These are phyloP conservation scores for Stygiomarasmius scandens DNA, from an alignment of 1,284 basidiomycete genomes.

Conservation along the genomic window DNA sequence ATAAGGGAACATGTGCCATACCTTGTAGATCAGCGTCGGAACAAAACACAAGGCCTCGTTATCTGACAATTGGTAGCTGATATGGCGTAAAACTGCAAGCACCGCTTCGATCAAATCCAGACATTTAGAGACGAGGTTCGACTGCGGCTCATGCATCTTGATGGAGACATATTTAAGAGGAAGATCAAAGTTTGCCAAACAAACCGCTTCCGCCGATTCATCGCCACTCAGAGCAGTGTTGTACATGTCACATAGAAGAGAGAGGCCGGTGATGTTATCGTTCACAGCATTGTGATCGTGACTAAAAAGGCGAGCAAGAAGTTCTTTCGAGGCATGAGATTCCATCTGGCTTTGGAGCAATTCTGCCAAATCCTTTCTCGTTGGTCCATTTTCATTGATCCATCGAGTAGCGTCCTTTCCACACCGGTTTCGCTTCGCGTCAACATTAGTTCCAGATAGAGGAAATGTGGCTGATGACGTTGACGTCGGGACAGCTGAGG, in stretches of 20 bases:
- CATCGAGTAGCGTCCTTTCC: constrained; percentile 81
- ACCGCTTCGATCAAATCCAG: constrained; percentile 87
- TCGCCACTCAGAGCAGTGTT: constrained; percentile 59
- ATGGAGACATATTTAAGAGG: constrained; percentile 94
- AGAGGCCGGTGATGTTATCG: constrained; percentile 84
- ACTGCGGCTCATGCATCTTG: constrained; percentile 91
- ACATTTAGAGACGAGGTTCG: constrained; percentile 88
- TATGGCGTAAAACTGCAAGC: constrained; percentile 69
- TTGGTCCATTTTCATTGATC: constrained; percentile 82
- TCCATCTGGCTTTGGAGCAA: constrained; percentile 93
- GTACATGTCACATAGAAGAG: constrained; percentile 78
- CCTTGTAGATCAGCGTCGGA: constrained; percentile 91
- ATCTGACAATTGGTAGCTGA: constrained; percentile 85
- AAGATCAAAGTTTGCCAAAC: constrained; percentile 90
- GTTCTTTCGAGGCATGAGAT: constrained; percentile 73
- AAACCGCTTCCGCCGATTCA: constrained; percentile 65
- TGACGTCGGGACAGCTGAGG: constrained; percentile 32
- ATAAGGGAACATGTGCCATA: constrained; percentile 32
- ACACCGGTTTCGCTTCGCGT: constrained; percentile 74
- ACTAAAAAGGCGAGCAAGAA: constrained; percentile 87
- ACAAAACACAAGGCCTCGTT: constrained; percentile 88
- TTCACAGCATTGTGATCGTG: constrained; percentile 96
- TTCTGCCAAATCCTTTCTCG: constrained; percentile 87
- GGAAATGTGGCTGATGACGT: constrained; percentile 46
- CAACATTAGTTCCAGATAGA: constrained; percentile 73